Evolutionary conservation across 352 stramenopile genomes (phyloP).

Genomic region (Pythium pyrilobum): DNA sequence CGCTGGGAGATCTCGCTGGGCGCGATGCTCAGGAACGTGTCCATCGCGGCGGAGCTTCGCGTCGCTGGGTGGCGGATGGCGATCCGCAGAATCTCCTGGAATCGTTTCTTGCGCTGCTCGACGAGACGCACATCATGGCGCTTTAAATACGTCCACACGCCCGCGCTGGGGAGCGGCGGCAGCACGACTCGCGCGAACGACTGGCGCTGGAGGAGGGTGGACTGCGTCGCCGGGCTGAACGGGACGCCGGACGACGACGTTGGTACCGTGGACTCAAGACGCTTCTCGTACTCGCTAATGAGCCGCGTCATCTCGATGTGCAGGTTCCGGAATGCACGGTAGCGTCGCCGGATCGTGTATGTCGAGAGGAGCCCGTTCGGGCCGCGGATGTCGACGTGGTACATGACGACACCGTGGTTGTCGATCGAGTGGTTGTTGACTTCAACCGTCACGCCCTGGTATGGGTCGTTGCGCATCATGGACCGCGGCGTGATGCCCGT

Average conservation of each 20-base stretch:
- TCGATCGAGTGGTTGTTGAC: slow-evolving; percentile 51
- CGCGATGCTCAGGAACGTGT: slow-evolving; percentile 74
- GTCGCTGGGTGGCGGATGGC: slow-evolving; percentile 74
- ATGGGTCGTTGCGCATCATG: slow-evolving; percentile 37
- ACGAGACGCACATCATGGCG: slow-evolving; percentile 74
- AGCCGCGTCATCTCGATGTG: slow-evolving; percentile 60
- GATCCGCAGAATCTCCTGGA: slow-evolving; percentile 78
- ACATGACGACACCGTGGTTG: slow-evolving; percentile 70
- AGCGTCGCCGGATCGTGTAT: slow-evolving; percentile 82
- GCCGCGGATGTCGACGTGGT: slow-evolving; percentile 84
- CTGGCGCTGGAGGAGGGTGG: slow-evolving; percentile 21
- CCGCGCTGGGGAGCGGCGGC: slow-evolving; percentile 52
- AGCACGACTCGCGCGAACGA: slow-evolving; percentile 24
- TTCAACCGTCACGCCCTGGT: slow-evolving; percentile 54
- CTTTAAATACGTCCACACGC: slow-evolving; percentile 80
- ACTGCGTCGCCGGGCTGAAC: slow-evolving; percentile 26
- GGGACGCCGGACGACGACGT: slow-evolving; percentile 22
- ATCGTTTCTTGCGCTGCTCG: slow-evolving; percentile 73
- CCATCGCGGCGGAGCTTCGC: slow-evolving; percentile 51
- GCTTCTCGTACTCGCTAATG: slow-evolving; percentile 32
- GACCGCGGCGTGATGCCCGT: slow-evolving; percentile 27
- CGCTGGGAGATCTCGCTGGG: slow-evolving; percentile 40
- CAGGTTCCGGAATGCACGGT: slow-evolving; percentile 75
- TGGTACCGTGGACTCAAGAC: background rate
- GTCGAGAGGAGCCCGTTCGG: slow-evolving; percentile 68